These are phyloP conservation scores for Phallus indusiatus DNA, from an alignment of 768 basidiomycete genomes.

Conservation along the genomic window DNA sequence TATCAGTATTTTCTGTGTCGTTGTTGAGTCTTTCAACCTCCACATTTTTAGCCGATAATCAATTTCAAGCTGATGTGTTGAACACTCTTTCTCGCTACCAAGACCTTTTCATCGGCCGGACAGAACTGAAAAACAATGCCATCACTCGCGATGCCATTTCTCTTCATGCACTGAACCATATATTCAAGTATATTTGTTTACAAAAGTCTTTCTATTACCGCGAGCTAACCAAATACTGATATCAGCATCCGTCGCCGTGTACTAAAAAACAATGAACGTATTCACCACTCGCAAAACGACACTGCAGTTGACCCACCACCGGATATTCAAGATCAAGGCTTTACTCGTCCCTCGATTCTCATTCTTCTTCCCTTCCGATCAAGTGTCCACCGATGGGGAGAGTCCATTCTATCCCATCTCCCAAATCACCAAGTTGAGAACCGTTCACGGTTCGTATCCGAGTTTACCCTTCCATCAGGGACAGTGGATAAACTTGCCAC, in stretches of 20 bases:
- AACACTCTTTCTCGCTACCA: slow-evolving; percentile 54
- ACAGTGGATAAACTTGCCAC: slow-evolving; percentile 70
- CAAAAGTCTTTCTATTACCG: neutral
- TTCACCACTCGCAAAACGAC: slow-evolving; percentile 55
- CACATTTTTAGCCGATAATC: slow-evolving; percentile 33
- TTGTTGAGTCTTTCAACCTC: neutral
- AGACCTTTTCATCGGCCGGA: slow-evolving; percentile 68
- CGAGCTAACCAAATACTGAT: neutral
- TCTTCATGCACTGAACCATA: slow-evolving; percentile 81
- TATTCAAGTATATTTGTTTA: slow-evolving; percentile 61
- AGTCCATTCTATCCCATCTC: slow-evolving; percentile 68
- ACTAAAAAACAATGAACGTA: slow-evolving; percentile 88
- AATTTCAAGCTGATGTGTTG: slow-evolving; percentile 60
- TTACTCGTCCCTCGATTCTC: slow-evolving; percentile 91
- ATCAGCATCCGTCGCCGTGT: slow-evolving; percentile 83
- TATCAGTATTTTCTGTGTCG: neutral
- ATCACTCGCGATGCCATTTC: slow-evolving; percentile 57
- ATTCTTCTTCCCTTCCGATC: slow-evolving; percentile 91
- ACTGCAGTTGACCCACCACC: slow-evolving; percentile 41
- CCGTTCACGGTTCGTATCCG: slow-evolving; percentile 65
- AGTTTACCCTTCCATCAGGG: slow-evolving; percentile 76
- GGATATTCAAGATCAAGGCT: slow-evolving; percentile 91
- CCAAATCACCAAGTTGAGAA: slow-evolving; percentile 85
- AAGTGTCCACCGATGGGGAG: slow-evolving; percentile 73
- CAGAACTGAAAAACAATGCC: slow-evolving; percentile 55